These are phyloP conservation scores for Schizochytrium sp. DNA, from an alignment of 108 stramenopile species.

Conservation along the genomic window DNA sequence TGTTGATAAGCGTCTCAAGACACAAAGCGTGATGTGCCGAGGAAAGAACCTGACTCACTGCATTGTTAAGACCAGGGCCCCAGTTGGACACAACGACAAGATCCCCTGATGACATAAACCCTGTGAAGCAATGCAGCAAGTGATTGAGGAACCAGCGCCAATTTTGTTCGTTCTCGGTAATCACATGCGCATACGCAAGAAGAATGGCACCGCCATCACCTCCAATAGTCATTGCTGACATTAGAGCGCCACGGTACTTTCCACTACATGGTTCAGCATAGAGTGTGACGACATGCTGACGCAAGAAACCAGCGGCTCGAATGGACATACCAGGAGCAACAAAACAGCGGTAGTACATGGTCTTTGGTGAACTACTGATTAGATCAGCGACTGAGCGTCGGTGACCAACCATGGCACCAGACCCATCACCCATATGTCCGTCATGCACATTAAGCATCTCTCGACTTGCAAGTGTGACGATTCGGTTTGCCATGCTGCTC, in stretches of 20 bases:
- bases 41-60: conserved; percentile 28
- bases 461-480: conserved; percentile 37
- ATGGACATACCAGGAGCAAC: conserved; percentile 13
- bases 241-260: conserved; percentile 56
- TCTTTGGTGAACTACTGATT: neutral
- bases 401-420: too few relatives aligned
- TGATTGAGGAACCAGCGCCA: conserved; percentile 49
- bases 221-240: conserved; percentile 57
- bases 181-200: conserved; percentile 16
- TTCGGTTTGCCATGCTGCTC: neutral
- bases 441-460: conserved; percentile 17
- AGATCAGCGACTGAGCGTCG: neutral
- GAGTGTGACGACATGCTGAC: conserved; percentile 53
- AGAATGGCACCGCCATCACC: conserved; percentile 52
- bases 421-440: neutral
- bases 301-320: neutral
- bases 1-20: neutral
- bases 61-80: neutral
- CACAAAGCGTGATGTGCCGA: conserved; percentile 57
- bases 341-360: conserved; percentile 52
- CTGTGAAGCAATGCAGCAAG: conserved; percentile 23
- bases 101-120: neutral
- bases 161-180: conserved; percentile 41
- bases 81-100: conserved; percentile 47
- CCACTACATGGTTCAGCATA: conserved; percentile 31